These are phyloP conservation scores for Linanthus parryae DNA, from an alignment of 148 eudicot species.

Conservation along the genomic window DNA sequence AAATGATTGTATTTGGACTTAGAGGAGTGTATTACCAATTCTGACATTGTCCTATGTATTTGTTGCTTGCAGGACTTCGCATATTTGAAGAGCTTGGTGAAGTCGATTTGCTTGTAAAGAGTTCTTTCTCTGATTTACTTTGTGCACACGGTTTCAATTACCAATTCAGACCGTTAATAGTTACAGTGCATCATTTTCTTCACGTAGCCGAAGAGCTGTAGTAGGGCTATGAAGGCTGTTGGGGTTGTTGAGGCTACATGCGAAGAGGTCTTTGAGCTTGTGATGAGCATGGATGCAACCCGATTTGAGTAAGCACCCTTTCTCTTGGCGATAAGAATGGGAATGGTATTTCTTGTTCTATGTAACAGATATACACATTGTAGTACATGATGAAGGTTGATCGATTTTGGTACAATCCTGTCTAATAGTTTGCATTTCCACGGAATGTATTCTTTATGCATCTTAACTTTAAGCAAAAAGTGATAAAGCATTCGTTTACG, in stretches of 20 bases:
- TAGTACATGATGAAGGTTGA: neutral
- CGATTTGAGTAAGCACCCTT: slow-evolving; percentile 81
- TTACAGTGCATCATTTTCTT: slow-evolving; percentile 11
- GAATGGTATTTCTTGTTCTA: neutral
- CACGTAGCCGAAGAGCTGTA: slow-evolving; percentile 95
- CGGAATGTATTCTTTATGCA: too few species aligned
- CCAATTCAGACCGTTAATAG: neutral
- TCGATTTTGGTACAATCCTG: neutral
- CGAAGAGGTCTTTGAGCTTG: slow-evolving; percentile 95
- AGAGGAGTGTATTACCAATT: neutral
- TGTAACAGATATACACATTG: neutral
- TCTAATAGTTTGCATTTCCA: neutral
- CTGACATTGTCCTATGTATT: neutral
- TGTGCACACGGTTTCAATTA: neutral
- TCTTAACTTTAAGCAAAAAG: too few species aligned
- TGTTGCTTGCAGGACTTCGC: slow-evolving; percentile 68
- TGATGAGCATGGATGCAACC: slow-evolving; percentile 98
- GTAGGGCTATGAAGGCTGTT: slow-evolving; percentile 99
- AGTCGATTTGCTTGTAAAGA: slow-evolving; percentile 89
- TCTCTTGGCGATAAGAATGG: neutral
- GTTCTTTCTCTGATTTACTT: slow-evolving; percentile 7
- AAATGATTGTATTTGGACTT: too few species aligned
- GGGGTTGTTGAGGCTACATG: slow-evolving; percentile 98
- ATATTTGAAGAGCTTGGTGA: slow-evolving; percentile 98
- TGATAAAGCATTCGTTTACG: neutral